These are phyloP conservation scores for Termitomyces bulborhizus DNA, from an alignment of 768 basidiomycete genomes.

Conservation along the genomic window DNA sequence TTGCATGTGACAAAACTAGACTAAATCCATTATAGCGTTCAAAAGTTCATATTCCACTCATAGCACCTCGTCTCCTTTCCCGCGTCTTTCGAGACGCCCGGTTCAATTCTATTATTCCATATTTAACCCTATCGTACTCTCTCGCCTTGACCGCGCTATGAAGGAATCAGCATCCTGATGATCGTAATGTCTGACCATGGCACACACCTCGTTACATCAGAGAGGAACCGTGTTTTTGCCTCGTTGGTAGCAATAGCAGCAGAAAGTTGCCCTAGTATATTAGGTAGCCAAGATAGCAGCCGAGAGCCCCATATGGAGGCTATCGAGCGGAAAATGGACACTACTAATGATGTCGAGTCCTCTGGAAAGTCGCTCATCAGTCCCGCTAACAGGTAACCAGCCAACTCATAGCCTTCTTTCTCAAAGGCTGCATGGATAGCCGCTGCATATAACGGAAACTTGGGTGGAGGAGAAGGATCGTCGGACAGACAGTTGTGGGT, in stretches of 20 bases:
- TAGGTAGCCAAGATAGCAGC: slow-evolving; percentile 66
- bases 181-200: not conserved
- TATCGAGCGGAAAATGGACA: slow-evolving; percentile 71
- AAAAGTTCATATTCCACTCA: slow-evolving; percentile 25
- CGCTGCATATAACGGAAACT: slow-evolving; percentile 54
- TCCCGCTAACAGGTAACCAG: slow-evolving; percentile 67
- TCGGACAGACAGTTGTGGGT: slow-evolving; percentile 66
- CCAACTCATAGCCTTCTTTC: slow-evolving; percentile 67
- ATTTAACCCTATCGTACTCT: slow-evolving; percentile 79
- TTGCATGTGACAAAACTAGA: slow-evolving; percentile 1
- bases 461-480: slow-evolving; percentile 40
- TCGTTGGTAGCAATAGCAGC: slow-evolving; percentile 50
- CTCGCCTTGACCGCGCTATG: slow-evolving; percentile 56
- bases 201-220: slow-evolving; percentile 69
- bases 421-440: slow-evolving; percentile 57
- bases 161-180: not conserved
- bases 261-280: slow-evolving; percentile 67
- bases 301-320: slow-evolving; percentile 62
- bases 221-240: slow-evolving; percentile 67
- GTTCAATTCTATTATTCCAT: slow-evolving; percentile 64
- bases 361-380: slow-evolving; percentile 86
- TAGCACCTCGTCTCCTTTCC: slow-evolving; percentile 47
- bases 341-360: slow-evolving; percentile 66
- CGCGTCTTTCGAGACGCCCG: slow-evolving; percentile 70
- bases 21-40: slow-evolving; percentile 5